Base-by-base conservation (phyloP, 768 basidiomycete genomes). In the Kwoniella sp. region DNA sequence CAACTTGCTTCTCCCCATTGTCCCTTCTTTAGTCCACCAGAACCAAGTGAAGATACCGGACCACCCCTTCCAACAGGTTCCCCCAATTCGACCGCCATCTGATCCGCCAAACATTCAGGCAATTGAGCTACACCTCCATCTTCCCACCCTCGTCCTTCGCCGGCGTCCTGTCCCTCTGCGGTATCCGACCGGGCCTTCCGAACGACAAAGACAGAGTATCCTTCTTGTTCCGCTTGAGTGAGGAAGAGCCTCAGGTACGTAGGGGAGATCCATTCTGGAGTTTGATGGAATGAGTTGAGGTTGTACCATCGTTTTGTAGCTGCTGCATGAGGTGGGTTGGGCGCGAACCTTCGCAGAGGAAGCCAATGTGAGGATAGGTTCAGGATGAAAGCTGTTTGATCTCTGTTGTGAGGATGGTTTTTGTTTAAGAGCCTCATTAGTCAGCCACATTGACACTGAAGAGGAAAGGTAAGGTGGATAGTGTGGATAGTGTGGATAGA, bases 361-460 rank as follows among this genome's bases (percentile, higher is more conserved):
- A 90, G 90, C 93, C 93, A 96, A 72, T 95, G 93, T 57, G 90
- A 87, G 51, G 88, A 83, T 49, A 88, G 84, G 75, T 96, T 91
- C 33, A 96, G 84, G 60, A 96, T 88, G 76, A 93, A 96, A 2
- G 87, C 93, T 30, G 89, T 84, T 77, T 95, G 91, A 7, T 85
- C 83, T 72, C 92, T 94, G 27, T 21, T 24, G 49, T 53, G 36
- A 19, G 51, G 7, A 24, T 6, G 12, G 2, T n/a, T 44, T 15
- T n/a, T n/a, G n/a, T n/a, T n/a, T n/a, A n/a, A n/a, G n/a, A n/a
- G n/a, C n/a, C 55, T 4, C 10, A 33, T 33, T 33, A 15, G 12
- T 25, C 50, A 25, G 50, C 25, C n/a, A n/a, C n/a, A n/a, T n/a
- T n/a, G n/a, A n/a, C n/a, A n/a, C n/a, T n/a, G n/a, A n/a, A n/a